Conservation (phyloP, 2,329 filamentous ascomycete species). For the Penicillium corylophilum region DNA sequence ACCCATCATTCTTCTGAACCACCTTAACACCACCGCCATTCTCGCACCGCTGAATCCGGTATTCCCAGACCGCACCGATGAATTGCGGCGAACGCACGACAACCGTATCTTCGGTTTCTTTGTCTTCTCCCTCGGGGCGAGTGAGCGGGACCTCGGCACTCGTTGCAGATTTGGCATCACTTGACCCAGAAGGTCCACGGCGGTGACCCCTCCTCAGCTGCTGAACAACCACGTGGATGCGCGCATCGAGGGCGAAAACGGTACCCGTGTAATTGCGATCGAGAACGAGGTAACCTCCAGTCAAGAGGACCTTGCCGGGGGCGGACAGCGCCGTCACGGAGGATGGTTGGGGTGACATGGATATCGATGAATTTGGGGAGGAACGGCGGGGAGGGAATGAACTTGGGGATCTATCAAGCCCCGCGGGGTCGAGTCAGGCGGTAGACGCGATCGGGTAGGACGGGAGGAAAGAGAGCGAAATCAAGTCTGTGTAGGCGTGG, state of each 20-base stretch:
- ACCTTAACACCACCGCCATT: constrained; percentile 76
- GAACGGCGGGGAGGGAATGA: constrained; percentile 12
- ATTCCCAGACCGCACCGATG: constrained; percentile 80
- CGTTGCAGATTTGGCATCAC: constrained; percentile 8
- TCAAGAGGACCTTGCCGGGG: constrained; percentile 91
- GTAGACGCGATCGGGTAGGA: background rate
- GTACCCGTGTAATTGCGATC: constrained; percentile 80
- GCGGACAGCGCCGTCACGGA: constrained; percentile 69
- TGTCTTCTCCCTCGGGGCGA: constrained; percentile 42
- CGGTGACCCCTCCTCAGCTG: constrained; percentile 46
- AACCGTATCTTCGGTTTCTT: constrained; percentile 66
- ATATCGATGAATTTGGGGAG: constrained; percentile 9
- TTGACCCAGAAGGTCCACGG: constrained; percentile 18
- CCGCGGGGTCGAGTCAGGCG: constrained; percentile 5
- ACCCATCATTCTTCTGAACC: constrained; percentile 58
- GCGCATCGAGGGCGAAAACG: constrained; percentile 63
- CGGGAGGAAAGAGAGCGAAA: background rate
- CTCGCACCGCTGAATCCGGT: constrained; percentile 70
- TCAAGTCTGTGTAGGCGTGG: background rate
- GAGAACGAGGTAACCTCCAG: constrained; percentile 91
- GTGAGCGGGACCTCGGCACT: constrained; percentile 8
- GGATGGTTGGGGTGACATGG: constrained; percentile 22
- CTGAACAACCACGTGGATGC: constrained; percentile 62
- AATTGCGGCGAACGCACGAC: constrained; percentile 93
- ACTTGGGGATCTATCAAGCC: background rate